Base-by-base conservation (phyloP, 2,329 filamentous ascomycete genomes). In the Daldinia sp. region DNA sequence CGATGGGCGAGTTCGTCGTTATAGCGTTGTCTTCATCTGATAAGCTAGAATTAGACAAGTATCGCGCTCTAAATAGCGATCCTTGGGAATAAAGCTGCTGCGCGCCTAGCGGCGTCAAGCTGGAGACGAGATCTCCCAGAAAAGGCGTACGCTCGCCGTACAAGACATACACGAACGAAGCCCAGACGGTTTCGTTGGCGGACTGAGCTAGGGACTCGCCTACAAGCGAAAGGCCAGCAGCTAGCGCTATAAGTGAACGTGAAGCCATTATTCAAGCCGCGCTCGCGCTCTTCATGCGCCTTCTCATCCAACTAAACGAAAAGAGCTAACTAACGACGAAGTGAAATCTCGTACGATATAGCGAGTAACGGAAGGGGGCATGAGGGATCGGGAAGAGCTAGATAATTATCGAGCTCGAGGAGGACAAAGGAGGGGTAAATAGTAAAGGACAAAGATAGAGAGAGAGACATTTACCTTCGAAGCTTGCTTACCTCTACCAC, bases 131-230 rank as follows among this genome's bases (percentile, higher is more conserved):
- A 3, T 73, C 44, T 13, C 77, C 74, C 1, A 77, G 53, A 2
- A 79, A 51, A 2, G 87, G 87, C 4, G 82, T 86, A 44, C 81
- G 85, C 74, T 89, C 87, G 73, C 87, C 87, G 72, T 88, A 78
- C 68, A 84, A 79, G 69, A 87, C 72, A 74, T 82, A 86, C 26
- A 81, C 82, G 48, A 84, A 82, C 0, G 82, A 83, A 3, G 83
- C 82, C 84, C 85, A 87, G 57, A 87, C 81, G 28, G 78, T 82
- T 56, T 81, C 79, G 42, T 74, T 75, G 18, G 69, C 66, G 12
- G 76, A 73, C 57, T 82, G 79, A 6, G 79, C 81, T 20, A 65
- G 30, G 15, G 73, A 65, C 37, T 70, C 64, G 39, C 70, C 68
- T 20, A 70, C 65, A 28, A 79, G 51, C n/a, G 73, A 46, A 1